A percentile compares a stretch with the other conserved stretches of the same genome.
Evolutionary conservation across 2,329 filamentous ascomycete species (phyloP).

Genomic region (Penicillium sp.): DNA sequence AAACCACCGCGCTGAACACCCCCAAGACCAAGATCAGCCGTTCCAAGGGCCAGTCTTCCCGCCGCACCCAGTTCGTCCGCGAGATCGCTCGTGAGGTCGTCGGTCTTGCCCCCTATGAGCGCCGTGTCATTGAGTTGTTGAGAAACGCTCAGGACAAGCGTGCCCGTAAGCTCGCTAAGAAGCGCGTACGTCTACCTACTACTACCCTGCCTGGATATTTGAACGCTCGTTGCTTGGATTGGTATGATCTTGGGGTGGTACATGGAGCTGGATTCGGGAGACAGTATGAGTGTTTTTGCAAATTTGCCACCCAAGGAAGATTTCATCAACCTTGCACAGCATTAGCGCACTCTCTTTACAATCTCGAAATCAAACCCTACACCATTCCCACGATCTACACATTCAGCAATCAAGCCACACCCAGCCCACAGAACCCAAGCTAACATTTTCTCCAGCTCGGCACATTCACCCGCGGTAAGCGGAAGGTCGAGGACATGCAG

Average conservation of each 20-base stretch:
- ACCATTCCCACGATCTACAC: background rate
- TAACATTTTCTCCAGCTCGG: conserved; percentile 66
- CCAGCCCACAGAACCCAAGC: background rate
- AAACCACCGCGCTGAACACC: conserved; percentile 73
- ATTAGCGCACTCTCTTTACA: background rate
- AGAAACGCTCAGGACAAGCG: conserved; percentile 99
- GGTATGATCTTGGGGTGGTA: background rate
- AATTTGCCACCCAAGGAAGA: conserved; percentile 2
- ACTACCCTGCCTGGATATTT: background rate
- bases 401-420: background rate
- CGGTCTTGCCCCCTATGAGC: conserved; percentile 93
- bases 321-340: background rate
- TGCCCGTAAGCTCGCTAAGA: conserved; percentile 98
- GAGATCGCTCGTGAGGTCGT: conserved; percentile 98
- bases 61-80: conserved; percentile 94
- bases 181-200: conserved; percentile 69
- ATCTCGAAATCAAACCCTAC: background rate
- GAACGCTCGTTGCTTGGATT: background rate
- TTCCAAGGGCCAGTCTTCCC: conserved; percentile 94
- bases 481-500: conserved; percentile 99
- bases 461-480: conserved; percentile 98
- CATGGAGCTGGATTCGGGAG: background rate
- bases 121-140: conserved; percentile 97
- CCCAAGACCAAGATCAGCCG: conserved; percentile 75
- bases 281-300: background rate